A percentile compares a stretch with the other conserved stretches of the same genome.
Evolutionary conservation across 2,329 filamentous ascomycete genomes (phyloP).

Genomic region (Huntiella savannae): DNA sequence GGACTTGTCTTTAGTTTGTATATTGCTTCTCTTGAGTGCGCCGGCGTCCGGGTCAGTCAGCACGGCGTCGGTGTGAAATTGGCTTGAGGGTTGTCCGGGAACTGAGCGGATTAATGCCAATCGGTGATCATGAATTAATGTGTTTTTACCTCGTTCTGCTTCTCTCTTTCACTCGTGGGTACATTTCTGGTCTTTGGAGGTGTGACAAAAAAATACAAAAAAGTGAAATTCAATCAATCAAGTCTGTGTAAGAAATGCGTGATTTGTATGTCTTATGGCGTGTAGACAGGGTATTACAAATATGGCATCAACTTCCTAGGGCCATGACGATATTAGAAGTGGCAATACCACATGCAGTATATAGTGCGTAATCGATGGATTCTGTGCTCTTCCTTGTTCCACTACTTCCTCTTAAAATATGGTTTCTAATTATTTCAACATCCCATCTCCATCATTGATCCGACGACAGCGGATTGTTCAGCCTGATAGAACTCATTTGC

Average conservation of each 20-base stretch:
- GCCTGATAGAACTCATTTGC: conserved; percentile 19
- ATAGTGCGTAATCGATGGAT: too few species aligned
- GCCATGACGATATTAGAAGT: not conserved
- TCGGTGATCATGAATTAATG: conserved; percentile 15
- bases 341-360: not conserved
- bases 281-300: not conserved
- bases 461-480: conserved; percentile 3
- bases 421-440: too few species aligned
- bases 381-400: too few species aligned
- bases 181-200: conserved; percentile 2
- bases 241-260: not conserved
- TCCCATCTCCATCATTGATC: too few species aligned
- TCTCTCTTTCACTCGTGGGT: conserved; percentile 1
- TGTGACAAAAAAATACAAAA: conserved; percentile 5
- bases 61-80: conserved; percentile 5
- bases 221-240: conserved; percentile 6
- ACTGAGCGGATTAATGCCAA: not conserved
- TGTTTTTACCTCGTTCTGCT: conserved; percentile 1
- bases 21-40: conserved; percentile 12
- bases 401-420: too few species aligned
- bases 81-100: not conserved
- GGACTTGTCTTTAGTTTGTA: conserved; percentile 9
- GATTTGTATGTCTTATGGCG: too few species aligned
- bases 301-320: conserved; percentile 1
- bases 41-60: conserved; percentile 10